Percentiles rank a stretch among this genome's conserved stretches.
Evolutionary conservation across 140 eudicot genomes (phyloP).

Genomic region (Ambrosia hybrid): DNA sequence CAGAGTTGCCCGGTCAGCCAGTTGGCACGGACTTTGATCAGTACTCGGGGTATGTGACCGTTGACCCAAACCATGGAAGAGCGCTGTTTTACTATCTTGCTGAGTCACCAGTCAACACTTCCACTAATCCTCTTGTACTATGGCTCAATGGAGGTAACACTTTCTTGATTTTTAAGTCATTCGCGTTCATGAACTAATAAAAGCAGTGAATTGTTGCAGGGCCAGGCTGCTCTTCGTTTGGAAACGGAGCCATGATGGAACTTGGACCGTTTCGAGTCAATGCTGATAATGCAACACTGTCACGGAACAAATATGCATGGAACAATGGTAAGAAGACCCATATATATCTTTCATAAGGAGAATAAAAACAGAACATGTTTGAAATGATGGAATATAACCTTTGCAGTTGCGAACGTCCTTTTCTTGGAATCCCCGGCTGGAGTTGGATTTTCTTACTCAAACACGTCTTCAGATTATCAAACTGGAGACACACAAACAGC

Average conservation of each 20-base stretch:
- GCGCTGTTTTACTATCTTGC: constrained; percentile 62
- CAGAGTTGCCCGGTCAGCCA: constrained; percentile 60
- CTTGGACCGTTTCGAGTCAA: constrained; percentile 68
- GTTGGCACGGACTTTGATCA: constrained; percentile 41
- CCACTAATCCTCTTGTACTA: constrained; percentile 59
- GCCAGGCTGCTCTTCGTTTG: constrained; percentile 80
- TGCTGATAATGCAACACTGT: constrained; percentile 40
- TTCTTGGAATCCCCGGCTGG: constrained; percentile 83
- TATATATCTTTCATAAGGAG: too few species aligned
- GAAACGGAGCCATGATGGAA: constrained; percentile 68
- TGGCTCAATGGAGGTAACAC: constrained; percentile 76
- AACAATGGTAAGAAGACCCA: constrained; percentile 43
- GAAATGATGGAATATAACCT: too few species aligned
- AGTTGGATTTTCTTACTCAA: constrained; percentile 77
- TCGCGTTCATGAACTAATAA: constrained; percentile 3
- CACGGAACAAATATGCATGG: constrained; percentile 47
- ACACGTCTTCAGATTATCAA: constrained; percentile 45
- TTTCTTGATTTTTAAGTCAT: neutral
- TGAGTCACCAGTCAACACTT: constrained; percentile 42
- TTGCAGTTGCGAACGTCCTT: constrained; percentile 61
- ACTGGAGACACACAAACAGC: constrained; percentile 61
- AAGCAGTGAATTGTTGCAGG: constrained; percentile 30
- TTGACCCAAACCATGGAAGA: constrained; percentile 51
- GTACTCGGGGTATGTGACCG: constrained; percentile 66
- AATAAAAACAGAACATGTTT: too few species aligned